A percentile compares a stretch with the other conserved stretches of the same genome.
Conservation (phyloP, 164 flowering plant genomes). For the Echeveria elegans region DNA sequence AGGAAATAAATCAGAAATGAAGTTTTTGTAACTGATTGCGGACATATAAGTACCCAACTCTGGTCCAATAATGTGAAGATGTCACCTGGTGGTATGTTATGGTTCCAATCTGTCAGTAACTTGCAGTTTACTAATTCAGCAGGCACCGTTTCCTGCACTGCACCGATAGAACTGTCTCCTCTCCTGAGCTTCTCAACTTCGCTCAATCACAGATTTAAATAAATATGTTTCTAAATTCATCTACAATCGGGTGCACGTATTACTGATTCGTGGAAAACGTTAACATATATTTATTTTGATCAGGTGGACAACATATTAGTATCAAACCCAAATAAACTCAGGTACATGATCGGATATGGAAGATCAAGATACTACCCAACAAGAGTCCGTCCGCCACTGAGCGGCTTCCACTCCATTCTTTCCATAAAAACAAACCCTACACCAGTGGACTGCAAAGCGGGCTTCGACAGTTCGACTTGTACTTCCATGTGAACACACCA, state of each 20-base stretch:
- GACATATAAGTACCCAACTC: conserved; percentile 31
- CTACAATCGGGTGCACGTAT: too few relatives aligned
- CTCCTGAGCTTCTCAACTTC: conserved; percentile 22
- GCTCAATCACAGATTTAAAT: conserved; percentile 10
- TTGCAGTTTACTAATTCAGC: conserved; percentile 43
- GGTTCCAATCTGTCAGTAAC: conserved; percentile 27
- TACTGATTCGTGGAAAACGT: too few relatives aligned
- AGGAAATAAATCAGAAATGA: too few relatives aligned
- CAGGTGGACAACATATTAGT: conserved; percentile 56
- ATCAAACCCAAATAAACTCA: conserved; percentile 34
- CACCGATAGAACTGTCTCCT: conserved; percentile 14
- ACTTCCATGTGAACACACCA: conserved; percentile 29
- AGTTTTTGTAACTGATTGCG: conserved; percentile 12
- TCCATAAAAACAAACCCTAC: conserved; percentile 24
- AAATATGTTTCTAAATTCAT: too few relatives aligned
- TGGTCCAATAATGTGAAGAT: conserved; percentile 25
- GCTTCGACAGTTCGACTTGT: conserved; percentile 29
- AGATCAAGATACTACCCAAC: conserved; percentile 31
- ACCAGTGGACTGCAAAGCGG: conserved; percentile 40
- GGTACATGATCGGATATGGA: conserved; percentile 71
- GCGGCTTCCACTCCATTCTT: conserved; percentile 59
- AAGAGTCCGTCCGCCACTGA: conserved; percentile 50
- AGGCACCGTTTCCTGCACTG: conserved; percentile 33
- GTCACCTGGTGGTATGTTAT: conserved; percentile 34
- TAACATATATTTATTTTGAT: background rate